A percentile compares a stretch with the other conserved stretches of the same genome.
phyloP scores from a whole-genome alignment of 495 filamentous ascomycete genomes.

The Neurospora tetraspora region DNA sequence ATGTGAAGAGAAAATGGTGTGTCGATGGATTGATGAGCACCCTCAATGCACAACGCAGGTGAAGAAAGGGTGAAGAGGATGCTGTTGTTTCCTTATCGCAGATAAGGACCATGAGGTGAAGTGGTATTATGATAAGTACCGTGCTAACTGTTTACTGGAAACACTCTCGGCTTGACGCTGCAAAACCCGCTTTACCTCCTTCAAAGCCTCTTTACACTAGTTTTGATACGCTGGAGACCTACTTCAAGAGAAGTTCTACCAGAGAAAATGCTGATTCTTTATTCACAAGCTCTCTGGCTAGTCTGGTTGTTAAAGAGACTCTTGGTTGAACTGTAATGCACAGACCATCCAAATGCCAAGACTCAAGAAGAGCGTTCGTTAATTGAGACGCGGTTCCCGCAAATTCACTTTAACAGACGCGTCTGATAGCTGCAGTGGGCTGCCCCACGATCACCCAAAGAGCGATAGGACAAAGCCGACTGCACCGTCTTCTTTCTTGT shows the following conservation, averaged over 20 bases:
- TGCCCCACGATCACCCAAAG: background rate
- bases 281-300: background rate
- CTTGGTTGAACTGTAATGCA: background rate
- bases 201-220: no score
- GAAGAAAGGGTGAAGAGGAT: background rate
- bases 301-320: background rate
- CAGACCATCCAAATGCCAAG: background rate
- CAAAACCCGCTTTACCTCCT: no score
- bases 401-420: slow-evolving; percentile 3
- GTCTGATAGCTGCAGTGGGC: background rate
- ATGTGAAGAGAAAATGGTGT: background rate
- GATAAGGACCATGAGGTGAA: background rate
- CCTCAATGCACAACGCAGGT: background rate
- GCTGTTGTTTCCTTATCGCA: background rate
- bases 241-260: no score
- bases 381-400: slow-evolving; percentile 1
- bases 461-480: background rate
- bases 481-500: background rate
- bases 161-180: background rate
- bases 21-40: background rate
- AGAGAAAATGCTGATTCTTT: background rate
- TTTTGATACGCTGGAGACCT: no score
- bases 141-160: background rate
- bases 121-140: background rate
- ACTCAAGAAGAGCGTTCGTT: background rate